phyloP scores from a whole-genome alignment of 2,329 filamentous ascomycete species.

The Xylariales sp. region DNA sequence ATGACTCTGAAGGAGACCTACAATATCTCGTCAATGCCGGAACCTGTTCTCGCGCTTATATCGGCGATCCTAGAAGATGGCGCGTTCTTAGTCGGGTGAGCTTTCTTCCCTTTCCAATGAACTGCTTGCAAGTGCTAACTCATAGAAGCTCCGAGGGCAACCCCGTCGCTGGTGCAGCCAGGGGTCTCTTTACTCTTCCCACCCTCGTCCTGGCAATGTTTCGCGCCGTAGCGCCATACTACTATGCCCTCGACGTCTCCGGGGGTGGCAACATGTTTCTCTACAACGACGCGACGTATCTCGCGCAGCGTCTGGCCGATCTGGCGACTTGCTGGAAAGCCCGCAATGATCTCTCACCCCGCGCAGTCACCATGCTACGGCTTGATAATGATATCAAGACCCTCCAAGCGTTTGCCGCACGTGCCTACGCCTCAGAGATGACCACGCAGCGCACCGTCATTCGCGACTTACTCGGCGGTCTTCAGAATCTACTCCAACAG shows the following conservation, averaged over 20 bases:
- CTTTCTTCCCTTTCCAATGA: slow-evolving; percentile 7
- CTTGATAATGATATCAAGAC: slow-evolving; percentile 57
- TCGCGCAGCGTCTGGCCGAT: slow-evolving; percentile 52
- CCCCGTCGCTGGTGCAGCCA: slow-evolving; percentile 62
- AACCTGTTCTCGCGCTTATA: slow-evolving; percentile 67
- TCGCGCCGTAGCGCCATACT: slow-evolving; percentile 68
- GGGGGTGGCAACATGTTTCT: slow-evolving; percentile 64
- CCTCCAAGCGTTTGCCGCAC: slow-evolving; percentile 55
- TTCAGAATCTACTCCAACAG: slow-evolving; percentile 56
- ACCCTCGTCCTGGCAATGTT: slow-evolving; percentile 74
- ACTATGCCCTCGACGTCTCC: slow-evolving; percentile 59
- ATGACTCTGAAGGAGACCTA: slow-evolving; percentile 81
- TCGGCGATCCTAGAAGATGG: slow-evolving; percentile 56
- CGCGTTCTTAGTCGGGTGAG: slow-evolving; percentile 49
- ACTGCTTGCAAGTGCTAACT: slow-evolving; percentile 13
- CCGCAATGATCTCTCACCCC: slow-evolving; percentile 45
- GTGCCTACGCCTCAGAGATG: slow-evolving; percentile 59
- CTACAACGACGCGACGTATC: slow-evolving; percentile 63
- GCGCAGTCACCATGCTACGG: slow-evolving; percentile 50
- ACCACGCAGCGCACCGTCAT: slow-evolving; percentile 55
- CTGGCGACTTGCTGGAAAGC: slow-evolving; percentile 48
- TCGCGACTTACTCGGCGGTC: slow-evolving; percentile 56
- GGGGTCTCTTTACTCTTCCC: slow-evolving; percentile 67
- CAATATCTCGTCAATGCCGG: slow-evolving; percentile 81
- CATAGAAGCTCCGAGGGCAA: slow-evolving; percentile 37